Evolutionary conservation across 2,329 filamentous ascomycete species (phyloP).

Genomic region (Fusarium decemcellulare): DNA sequence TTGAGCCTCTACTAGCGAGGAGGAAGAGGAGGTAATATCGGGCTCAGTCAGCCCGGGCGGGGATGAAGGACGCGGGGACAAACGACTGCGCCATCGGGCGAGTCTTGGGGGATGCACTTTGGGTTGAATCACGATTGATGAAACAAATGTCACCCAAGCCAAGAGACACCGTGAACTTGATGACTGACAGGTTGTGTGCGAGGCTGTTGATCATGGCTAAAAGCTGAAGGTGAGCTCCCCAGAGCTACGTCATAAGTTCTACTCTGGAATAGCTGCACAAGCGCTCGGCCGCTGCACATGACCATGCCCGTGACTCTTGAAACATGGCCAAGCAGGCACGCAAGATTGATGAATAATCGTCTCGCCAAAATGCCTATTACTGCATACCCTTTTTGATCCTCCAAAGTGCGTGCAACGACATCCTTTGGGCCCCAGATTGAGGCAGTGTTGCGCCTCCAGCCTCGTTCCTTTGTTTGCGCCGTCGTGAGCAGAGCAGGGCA

Average conservation of each 20-base stretch:
- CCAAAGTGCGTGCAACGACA: not conserved
- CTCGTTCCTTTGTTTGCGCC: conserved; percentile 12
- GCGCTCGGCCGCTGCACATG: conserved; percentile 16
- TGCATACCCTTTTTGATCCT: too few species aligned
- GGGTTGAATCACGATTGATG: not conserved
- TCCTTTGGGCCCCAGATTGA: conserved; percentile 1
- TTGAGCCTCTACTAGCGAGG: not conserved
- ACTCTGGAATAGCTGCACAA: conserved; percentile 12
- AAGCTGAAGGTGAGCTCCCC: not conserved
- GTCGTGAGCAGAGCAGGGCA: not conserved
- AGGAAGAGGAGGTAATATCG: not conserved
- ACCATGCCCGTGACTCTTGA: conserved; percentile 23
- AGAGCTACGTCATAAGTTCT: conserved; percentile 19
- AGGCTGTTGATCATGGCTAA: not conserved
- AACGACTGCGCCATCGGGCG: not conserved
- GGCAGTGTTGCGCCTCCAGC: conserved; percentile 12
- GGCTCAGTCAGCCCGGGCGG: conserved; percentile 1
- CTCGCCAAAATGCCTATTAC: too few species aligned
- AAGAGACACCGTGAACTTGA: not conserved
- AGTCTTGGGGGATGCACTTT: not conserved
- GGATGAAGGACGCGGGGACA: not conserved
- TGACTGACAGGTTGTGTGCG: not conserved
- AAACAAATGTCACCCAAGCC: not conserved
- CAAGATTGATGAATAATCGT: too few species aligned
- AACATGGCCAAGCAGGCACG: not conserved